These are phyloP conservation scores for Themeda triandra DNA, from an alignment of 176 grass and related monocot genomes.

Conservation along the genomic window DNA sequence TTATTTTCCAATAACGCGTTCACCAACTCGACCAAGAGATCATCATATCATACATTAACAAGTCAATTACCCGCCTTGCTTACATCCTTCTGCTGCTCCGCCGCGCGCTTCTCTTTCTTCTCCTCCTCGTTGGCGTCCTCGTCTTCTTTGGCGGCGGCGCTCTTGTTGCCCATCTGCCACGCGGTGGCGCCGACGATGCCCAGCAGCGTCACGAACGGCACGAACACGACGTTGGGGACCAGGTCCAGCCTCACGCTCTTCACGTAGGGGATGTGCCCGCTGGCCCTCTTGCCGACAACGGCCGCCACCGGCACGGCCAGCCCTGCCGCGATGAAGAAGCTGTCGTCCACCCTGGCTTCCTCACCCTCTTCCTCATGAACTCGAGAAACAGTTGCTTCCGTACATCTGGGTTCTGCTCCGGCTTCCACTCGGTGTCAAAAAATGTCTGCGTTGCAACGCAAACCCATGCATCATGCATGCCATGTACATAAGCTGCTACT, in stretches of 20 bases:
- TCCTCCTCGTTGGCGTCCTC: neutral
- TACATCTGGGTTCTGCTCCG: rapidly evolving
- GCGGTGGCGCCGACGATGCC: constrained; percentile 36
- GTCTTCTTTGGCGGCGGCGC: neutral
- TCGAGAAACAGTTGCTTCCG: neutral
- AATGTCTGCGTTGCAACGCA: constrained; percentile 8
- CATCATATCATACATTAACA: neutral
- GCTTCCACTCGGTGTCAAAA: rapidly evolving
- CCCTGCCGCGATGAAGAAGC: constrained; percentile 40
- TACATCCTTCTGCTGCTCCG: no score
- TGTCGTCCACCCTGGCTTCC: neutral
- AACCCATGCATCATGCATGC: neutral
- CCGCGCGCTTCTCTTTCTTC: neutral
- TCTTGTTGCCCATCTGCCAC: constrained; percentile 33
- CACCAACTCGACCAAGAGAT: neutral
- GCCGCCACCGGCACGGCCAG: constrained; percentile 26
- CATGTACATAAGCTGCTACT: no score
- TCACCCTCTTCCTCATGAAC: neutral
- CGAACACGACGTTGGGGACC: constrained; percentile 66
- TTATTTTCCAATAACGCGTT: neutral
- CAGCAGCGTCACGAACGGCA: constrained; percentile 42
- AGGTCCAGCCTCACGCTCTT: constrained; percentile 66
- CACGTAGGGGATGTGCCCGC: constrained; percentile 36
- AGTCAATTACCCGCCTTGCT: neutral
- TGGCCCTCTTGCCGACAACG: constrained; percentile 36